phyloP scores from a whole-genome alignment of 2,329 filamentous ascomycete genomes.

The Colletotrichum sp. region DNA sequence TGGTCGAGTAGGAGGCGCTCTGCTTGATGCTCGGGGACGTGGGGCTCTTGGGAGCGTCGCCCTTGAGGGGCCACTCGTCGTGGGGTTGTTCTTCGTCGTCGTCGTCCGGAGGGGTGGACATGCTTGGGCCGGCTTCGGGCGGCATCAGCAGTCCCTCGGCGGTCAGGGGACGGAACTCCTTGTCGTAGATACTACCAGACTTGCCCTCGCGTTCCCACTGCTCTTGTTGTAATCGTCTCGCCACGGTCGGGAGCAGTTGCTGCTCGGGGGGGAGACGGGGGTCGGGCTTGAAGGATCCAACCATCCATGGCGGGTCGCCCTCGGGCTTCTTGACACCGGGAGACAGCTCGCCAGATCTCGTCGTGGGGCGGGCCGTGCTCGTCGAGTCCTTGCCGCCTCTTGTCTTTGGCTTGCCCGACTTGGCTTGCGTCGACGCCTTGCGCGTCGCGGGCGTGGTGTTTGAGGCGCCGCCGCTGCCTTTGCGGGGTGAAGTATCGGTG shows the following conservation, averaged over 20 bases:
- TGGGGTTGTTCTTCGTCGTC: slow-evolving; percentile 33
- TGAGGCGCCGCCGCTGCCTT: slow-evolving; percentile 31
- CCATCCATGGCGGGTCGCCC: slow-evolving; percentile 94
- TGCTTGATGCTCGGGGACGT: slow-evolving; percentile 35
- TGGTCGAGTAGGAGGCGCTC: slow-evolving; percentile 65
- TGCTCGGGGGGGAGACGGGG: slow-evolving; percentile 93
- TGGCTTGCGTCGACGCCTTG: slow-evolving; percentile 51
- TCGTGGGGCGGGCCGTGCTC: slow-evolving; percentile 61
- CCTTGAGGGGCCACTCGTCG: slow-evolving; percentile 66
- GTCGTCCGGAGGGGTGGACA: slow-evolving; percentile 24
- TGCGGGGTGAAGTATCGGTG: slow-evolving; percentile 62
- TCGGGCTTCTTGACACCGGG: slow-evolving; percentile 72
- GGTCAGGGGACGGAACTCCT: slow-evolving; percentile 83
- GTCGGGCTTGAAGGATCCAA: slow-evolving; percentile 94
- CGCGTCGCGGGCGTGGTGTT: slow-evolving; percentile 37
- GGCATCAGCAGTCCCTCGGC: slow-evolving; percentile 60
- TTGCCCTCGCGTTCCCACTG: slow-evolving; percentile 94
- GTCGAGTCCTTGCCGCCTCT: slow-evolving; percentile 60
- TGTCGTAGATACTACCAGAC: slow-evolving; percentile 84
- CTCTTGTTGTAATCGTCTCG: slow-evolving; percentile 88
- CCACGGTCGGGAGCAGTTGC: slow-evolving; percentile 93
- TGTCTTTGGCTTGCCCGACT: slow-evolving; percentile 64
- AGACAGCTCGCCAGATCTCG: slow-evolving; percentile 63
- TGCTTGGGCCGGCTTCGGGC: slow-evolving; percentile 38
- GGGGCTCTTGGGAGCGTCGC: slow-evolving; percentile 52